Evolutionary conservation across 2,329 filamentous ascomycete species (phyloP), one percentile per base, ranked within the genome.

Genomic region (Arthrobotrys sphaeroides): DNA sequence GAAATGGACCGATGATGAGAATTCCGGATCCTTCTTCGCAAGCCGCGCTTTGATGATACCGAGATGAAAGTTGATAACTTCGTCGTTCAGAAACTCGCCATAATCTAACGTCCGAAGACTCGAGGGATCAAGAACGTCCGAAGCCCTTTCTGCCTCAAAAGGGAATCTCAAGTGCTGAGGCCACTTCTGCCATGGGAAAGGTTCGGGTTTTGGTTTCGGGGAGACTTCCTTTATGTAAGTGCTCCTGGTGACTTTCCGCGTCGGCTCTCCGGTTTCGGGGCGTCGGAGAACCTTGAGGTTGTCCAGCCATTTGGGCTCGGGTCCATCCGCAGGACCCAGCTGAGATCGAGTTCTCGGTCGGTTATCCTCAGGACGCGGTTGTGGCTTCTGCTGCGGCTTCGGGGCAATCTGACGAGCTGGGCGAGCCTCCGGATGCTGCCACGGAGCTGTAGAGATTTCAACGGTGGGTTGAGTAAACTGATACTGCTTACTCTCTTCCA

Each of bases 11-110:
- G 89, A 88, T 73, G 88, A 84, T 0, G 89, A 84, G 2, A 89
- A 79, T 49, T 88, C 84, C 0, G 88, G 86, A 1, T 86, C 84
- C 9, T 86, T 84, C 40, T 84, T 82, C 77, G 88, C 86, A 36
- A 91, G 82, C 43, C 86, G 83, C 69, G 87, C 84, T 80, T 94
- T 89, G 4, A 94, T 84, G 13, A 62, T 55, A 10, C 38, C 38
- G 2, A 74, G 53, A 18, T 96, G 97, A 81, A 97, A 97, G 59
- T 88, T 89, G 78, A 99, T 91, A 26, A 99, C 84, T 80, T 93
- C 97, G 83, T 99, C 95, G 81, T 99, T 99, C 45, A 99, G 83
- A 73, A 91, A 96, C 78, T 97, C 88, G 10, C 90, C 91, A 77
- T 96, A 91, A 74, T 96, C 90, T 1, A 99, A 86, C 43, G 92